Evolutionary conservation across 2,329 filamentous ascomycete genomes (phyloP).

Genomic region (Aspergillus candidus): DNA sequence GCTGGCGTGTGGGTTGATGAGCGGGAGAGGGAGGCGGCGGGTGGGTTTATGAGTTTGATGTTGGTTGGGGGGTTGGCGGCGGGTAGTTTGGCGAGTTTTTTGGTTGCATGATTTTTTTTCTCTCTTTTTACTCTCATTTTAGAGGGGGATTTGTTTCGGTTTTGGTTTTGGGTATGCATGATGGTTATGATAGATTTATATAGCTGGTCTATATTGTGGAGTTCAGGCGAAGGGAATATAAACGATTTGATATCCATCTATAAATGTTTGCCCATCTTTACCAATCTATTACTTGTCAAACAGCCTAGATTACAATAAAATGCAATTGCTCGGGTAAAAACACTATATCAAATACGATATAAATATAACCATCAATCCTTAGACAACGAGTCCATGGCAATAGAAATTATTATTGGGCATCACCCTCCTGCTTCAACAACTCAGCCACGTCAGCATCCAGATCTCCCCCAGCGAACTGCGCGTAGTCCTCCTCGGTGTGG

Average conservation of each 20-base stretch:
- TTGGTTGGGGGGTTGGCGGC: slow-evolving; percentile 76
- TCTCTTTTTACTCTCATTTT: no score
- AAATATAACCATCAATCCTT: not conserved
- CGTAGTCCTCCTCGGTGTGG: slow-evolving; percentile 38
- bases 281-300: no score
- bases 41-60: slow-evolving; percentile 88
- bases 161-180: no score
- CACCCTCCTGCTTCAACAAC: slow-evolving; percentile 47
- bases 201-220: no score
- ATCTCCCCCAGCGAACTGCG: slow-evolving; percentile 47
- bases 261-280: no score
- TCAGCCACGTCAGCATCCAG: slow-evolving; percentile 58
- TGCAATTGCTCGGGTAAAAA: no score
- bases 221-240: no score
- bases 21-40: slow-evolving; percentile 78
- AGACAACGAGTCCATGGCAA: not conserved
- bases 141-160: no score
- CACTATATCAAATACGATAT: no score
- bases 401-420: slow-evolving; percentile 10
- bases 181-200: no score
- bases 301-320: no score
- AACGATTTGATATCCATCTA: no score
- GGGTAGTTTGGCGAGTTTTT: slow-evolving; percentile 88
- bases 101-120: slow-evolving; percentile 42
- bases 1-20: slow-evolving; percentile 74